A percentile compares a stretch with the other conserved stretches of the same genome.
Conservation (phyloP, 129 eudicot genomes). For the Saussurea involucrata region DNA sequence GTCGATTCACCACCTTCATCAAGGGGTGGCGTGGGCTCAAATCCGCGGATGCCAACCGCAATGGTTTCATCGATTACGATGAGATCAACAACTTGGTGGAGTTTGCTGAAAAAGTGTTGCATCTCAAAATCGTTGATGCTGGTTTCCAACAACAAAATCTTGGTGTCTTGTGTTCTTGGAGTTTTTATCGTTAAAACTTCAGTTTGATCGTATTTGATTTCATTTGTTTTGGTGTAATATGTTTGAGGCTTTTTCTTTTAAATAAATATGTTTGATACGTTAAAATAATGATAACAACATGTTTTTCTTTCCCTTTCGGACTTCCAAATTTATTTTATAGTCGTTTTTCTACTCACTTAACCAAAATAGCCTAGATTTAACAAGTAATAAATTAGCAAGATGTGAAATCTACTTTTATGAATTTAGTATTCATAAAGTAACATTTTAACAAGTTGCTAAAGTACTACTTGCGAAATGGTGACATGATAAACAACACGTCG, state of each 20-base stretch:
- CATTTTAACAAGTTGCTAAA: too few species aligned
- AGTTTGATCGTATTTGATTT: not conserved
- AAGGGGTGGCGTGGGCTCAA: slow-evolving; percentile 14
- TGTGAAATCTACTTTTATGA: too few species aligned
- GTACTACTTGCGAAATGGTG: not conserved
- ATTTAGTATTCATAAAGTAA: too few species aligned
- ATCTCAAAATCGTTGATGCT: slow-evolving; percentile 3
- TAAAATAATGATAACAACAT: not conserved
- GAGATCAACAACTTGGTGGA: slow-evolving; percentile 29
- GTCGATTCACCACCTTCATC: slow-evolving; percentile 14
- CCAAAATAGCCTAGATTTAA: too few species aligned
- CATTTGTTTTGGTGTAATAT: not conserved
- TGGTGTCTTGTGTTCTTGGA: not conserved
- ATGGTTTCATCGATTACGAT: slow-evolving; percentile 25
- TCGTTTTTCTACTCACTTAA: not conserved
- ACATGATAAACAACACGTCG: too few species aligned
- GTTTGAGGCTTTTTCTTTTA: too few species aligned
- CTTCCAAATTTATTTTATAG: too few species aligned
- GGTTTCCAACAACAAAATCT: not conserved
- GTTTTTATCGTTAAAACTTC: too few species aligned
- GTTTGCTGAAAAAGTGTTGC: slow-evolving; percentile 25
- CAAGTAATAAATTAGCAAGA: too few species aligned
- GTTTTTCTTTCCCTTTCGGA: not conserved
- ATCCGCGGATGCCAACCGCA: slow-evolving; percentile 26
- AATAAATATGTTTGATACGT: not conserved